Evolutionary conservation across 805 yeast species (phyloP).

Genomic region (Candida parachauliodes): DNA sequence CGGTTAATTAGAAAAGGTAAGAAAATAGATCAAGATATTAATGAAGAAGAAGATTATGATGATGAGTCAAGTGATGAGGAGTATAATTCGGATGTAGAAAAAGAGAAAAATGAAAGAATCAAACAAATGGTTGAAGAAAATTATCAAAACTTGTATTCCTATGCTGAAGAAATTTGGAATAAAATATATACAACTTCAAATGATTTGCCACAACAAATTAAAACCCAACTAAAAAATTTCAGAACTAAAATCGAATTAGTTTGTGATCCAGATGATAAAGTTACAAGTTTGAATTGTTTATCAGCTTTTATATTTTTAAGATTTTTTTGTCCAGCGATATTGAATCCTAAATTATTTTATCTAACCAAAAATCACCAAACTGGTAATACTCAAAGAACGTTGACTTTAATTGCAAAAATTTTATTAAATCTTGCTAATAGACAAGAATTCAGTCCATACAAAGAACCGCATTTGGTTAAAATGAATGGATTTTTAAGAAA

Average conservation of each 20-base stretch:
- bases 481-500: slow-evolving; percentile 67
- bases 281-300: slow-evolving; percentile 63
- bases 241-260: slow-evolving; percentile 62
- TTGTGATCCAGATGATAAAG: slow-evolving; percentile 51
- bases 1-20: slow-evolving; percentile 23
- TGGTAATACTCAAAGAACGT: slow-evolving; percentile 68
- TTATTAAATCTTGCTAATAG: slow-evolving; percentile 77
- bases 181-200: slow-evolving; percentile 62
- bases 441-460: slow-evolving; percentile 65
- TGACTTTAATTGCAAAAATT: slow-evolving; percentile 78
- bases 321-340: slow-evolving; percentile 71
- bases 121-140: slow-evolving; percentile 43
- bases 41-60: slow-evolving; percentile 13
- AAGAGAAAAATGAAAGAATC: slow-evolving; percentile 29
- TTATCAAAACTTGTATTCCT: slow-evolving; percentile 44
- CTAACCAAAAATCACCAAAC: slow-evolving; percentile 68
- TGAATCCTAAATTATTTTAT: slow-evolving; percentile 84
- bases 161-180: slow-evolving; percentile 62
- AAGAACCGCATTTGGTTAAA: slow-evolving; percentile 73
- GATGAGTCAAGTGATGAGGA: slow-evolving; percentile 19
- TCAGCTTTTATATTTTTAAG: slow-evolving; percentile 77
- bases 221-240: slow-evolving; percentile 58
- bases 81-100: slow-evolving; percentile 28
- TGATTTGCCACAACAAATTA: slow-evolving; percentile 69
- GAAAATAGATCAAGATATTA: slow-evolving; percentile 15